Percentiles rank a stretch among this genome's conserved stretches.
These are phyloP conservation scores for Crithidia sp. DNA, from an alignment of 208 protist genomes.

Conservation along the genomic window DNA sequence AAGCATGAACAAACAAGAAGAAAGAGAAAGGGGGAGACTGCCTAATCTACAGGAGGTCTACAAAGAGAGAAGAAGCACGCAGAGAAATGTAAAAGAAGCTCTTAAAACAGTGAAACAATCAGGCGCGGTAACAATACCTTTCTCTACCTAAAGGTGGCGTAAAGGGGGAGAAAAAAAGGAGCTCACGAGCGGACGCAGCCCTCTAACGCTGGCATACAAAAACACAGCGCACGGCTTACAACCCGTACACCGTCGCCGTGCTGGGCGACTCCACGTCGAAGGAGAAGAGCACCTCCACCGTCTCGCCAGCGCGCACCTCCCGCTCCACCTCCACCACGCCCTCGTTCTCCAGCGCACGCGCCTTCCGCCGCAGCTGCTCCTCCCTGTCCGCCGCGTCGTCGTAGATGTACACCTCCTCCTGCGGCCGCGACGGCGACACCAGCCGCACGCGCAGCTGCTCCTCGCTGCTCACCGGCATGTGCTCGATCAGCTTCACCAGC, in stretches of 20 bases:
- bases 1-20: no score
- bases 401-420: conserved; percentile 35
- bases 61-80: no score
- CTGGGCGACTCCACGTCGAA: conserved; percentile 36
- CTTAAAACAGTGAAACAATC: no score
- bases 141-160: no score
- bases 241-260: conserved; percentile 26
- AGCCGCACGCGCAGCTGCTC: conserved; percentile 38
- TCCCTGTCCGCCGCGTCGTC: conserved; percentile 27
- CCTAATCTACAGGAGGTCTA: no score
- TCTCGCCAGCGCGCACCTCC: conserved; percentile 23
- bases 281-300: conserved; percentile 23
- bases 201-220: no score
- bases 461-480: conserved; percentile 34
- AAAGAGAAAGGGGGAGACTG: no score
- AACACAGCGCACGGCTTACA: conserved; percentile 2
- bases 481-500: conserved; percentile 29
- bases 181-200: no score
- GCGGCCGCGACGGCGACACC: conserved; percentile 23
- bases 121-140: no score
- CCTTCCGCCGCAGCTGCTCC: conserved; percentile 30
- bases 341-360: conserved; percentile 23
- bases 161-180: no score
- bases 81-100: no score
- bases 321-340: conserved; percentile 37